Base-by-base conservation (phyloP, 139 green algal species). In the Chlamydomonas urium region DNA sequence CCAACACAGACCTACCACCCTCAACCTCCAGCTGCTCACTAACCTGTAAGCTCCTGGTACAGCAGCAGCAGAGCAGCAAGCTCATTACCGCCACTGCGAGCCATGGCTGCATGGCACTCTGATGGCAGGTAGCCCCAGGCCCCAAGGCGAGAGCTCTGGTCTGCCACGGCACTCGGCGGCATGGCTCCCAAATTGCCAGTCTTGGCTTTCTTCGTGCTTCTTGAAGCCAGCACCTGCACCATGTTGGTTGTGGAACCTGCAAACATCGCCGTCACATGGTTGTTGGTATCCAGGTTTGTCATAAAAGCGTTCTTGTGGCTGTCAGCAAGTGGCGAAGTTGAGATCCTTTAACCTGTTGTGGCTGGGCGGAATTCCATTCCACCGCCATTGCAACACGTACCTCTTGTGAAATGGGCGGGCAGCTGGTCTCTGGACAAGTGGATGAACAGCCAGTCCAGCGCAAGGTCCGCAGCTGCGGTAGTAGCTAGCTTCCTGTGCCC, bases 381-480 rank as follows among this genome's bases (percentile, higher is more conserved):
- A n/a, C n/a, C n/a, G n/a, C n/a, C n/a, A n/a, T n/a, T n/a, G n/a
- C n/a, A n/a, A 21, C 53, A 32, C 53, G 24, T 26, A 63, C 53
- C 24, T 63, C 17, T 21, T 26, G 17, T 63, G 53, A 36, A 63
- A 10, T 75, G 76, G 3, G 62, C 38, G 0, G 90, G 90, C 71
- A 96, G 73, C 33, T 84, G 59, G 3, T 89, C 81, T 23, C 84
- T 72, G 10, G 85, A 79, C 23, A 93, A 42, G 47, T 83, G 48
- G 10, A 96, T 33, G 47, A 86, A 89, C 48, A 94, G 84, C 89
- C 89, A 96, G 70, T 94, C 90, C 38, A 94, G 73, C 31, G 81
- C 74, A 2, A 66, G 48, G 38, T 75, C 24, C 57, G 68, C 74
- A 58, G 24, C 36, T 69, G 65, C 42, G 65, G 47, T 38, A 42